Evolutionary conservation across 768 basidiomycete species (phyloP).

Genomic region (Suillus brevipes): DNA sequence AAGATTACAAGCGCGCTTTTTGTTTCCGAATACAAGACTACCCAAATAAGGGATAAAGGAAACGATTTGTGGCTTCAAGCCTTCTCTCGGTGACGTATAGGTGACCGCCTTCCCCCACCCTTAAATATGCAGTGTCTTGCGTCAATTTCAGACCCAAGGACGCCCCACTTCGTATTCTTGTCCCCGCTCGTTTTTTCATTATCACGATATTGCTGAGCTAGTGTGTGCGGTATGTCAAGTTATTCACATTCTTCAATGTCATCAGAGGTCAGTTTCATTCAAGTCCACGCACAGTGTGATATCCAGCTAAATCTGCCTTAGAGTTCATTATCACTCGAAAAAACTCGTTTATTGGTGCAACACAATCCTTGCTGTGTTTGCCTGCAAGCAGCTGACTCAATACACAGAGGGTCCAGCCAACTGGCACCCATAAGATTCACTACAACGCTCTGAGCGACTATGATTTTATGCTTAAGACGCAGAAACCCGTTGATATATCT

Average conservation of each 20-base stretch:
- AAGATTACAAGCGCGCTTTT: constrained; percentile 16
- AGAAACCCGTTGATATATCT: constrained; percentile 58
- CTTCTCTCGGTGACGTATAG: constrained; percentile 5
- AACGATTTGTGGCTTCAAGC: neutral
- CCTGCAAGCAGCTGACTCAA: constrained; percentile 1
- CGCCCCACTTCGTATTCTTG: constrained; percentile 6
- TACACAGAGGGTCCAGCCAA: constrained; percentile 31
- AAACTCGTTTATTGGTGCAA: constrained; percentile 18
- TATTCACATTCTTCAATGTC: constrained; percentile 22
- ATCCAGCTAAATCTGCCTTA: constrained; percentile 18
- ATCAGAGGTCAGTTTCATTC: constrained; percentile 24
- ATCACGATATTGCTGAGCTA: constrained; percentile 3
- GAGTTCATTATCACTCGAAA: constrained; percentile 27
- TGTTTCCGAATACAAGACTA: constrained; percentile 32
- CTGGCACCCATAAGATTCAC: constrained; percentile 63
- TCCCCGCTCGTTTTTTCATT: neutral
- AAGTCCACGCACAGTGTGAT: neutral
- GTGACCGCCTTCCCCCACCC: constrained; percentile 11
- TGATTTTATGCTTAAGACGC: constrained; percentile 64
- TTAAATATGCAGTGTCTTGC: constrained; percentile 11
- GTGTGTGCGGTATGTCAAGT: constrained; percentile 21
- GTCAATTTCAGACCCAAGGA: constrained; percentile 12
- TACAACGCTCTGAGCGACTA: constrained; percentile 60
- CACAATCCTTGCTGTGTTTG: neutral
- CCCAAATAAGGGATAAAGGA: constrained; percentile 33